These are phyloP conservation scores for Globisporangium parvum DNA, from an alignment of 352 stramenopile species.

Conservation along the genomic window DNA sequence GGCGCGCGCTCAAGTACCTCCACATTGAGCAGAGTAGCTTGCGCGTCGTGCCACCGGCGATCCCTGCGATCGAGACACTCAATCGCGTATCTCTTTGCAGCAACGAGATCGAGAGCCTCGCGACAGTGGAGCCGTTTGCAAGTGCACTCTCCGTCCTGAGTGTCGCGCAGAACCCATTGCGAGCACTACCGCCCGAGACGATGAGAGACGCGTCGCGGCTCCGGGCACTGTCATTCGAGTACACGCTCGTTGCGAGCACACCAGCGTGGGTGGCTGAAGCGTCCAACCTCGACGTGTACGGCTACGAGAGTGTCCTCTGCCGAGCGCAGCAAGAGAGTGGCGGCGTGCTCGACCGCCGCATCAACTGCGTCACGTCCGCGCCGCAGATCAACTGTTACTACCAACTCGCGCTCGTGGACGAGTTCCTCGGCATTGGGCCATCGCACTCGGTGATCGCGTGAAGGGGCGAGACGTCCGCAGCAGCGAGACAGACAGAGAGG, in stretches of 20 bases:
- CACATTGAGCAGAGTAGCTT: background rate
- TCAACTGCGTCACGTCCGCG: background rate
- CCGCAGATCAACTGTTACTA: background rate
- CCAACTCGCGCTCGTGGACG: background rate
- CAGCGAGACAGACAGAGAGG: too few species aligned
- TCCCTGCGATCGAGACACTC: background rate
- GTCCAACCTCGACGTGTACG: background rate
- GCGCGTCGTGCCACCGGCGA: background rate
- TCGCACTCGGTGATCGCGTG: background rate
- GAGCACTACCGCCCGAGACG: background rate
- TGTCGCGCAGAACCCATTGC: background rate
- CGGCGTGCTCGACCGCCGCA: background rate
- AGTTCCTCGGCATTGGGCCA: background rate
- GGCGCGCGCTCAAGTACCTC: background rate
- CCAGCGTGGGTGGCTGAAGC: background rate
- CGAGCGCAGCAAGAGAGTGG: background rate
- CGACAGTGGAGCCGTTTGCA: background rate
- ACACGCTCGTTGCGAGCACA: background rate
- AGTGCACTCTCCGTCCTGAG: background rate
- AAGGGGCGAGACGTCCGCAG: too few species aligned
- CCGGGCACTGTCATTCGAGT: background rate
- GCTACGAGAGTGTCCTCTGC: background rate
- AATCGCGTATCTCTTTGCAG: background rate
- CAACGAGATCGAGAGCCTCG: background rate
- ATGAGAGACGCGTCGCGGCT: background rate